Evolutionary conservation across 306 rosid genomes (phyloP).

Genomic region (Corylus americana): DNA sequence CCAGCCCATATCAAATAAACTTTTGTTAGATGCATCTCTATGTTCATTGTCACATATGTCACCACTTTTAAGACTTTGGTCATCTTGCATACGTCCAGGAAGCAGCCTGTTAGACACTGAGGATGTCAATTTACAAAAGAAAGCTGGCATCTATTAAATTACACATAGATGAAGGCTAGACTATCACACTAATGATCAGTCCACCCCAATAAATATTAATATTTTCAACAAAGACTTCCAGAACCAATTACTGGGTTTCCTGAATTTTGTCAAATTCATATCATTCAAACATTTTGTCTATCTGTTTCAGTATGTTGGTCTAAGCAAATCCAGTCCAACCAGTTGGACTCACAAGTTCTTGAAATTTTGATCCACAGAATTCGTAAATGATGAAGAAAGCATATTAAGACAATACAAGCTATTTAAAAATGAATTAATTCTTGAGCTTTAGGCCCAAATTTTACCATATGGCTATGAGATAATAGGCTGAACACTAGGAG

Average conservation of each 20-base stretch:
- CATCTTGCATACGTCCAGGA: conserved; percentile 43
- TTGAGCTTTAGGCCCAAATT: too few species aligned
- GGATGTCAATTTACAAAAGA: conserved; percentile 31
- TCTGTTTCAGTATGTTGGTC: background rate
- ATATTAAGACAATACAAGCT: too few species aligned
- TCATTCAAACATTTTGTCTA: too few species aligned
- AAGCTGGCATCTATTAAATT: background rate
- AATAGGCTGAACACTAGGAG: too few species aligned
- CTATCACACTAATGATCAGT: background rate
- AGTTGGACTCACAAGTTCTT: background rate
- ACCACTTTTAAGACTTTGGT: conserved; percentile 46
- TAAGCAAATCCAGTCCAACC: background rate
- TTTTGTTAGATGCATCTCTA: conserved; percentile 59
- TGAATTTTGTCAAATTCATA: background rate
- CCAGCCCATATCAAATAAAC: conserved; percentile 74
- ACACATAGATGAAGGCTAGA: conserved; percentile 4
- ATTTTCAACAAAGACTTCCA: background rate
- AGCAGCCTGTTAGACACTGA: conserved; percentile 49
- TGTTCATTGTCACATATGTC: conserved; percentile 60
- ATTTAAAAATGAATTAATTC: too few species aligned
- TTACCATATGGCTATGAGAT: too few species aligned
- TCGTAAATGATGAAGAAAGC: too few species aligned
- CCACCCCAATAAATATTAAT: background rate
- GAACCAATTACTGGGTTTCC: background rate
- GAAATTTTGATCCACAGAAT: too few species aligned